Evolutionary conservation across 106 monocot species (phyloP), one percentile per base, ranked within the genome.

Genomic region (Ottelia alismoides): DNA sequence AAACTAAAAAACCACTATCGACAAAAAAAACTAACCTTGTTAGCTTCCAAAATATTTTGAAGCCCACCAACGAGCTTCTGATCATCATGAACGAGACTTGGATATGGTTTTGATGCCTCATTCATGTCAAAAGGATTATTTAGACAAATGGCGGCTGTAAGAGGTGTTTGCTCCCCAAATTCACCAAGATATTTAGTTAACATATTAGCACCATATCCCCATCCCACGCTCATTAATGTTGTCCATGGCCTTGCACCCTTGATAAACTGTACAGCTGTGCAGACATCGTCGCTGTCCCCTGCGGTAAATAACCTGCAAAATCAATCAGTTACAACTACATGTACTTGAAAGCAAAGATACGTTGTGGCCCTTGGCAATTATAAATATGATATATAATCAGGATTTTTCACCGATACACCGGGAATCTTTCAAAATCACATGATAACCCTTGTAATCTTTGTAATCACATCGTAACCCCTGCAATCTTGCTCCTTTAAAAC

Each of bases 161-260:
- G 66, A 65, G 79, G 81, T 48, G 89, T 82, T 53, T 73, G 61
- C 35, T 82, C 96, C 44, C 85, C 85, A 28, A 65, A 69, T 67
- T 98, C 96, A 51, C 76, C 65, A 40, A 98, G 76, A 68, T 98
- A 85, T 59, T 89, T 89, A 25, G 89, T 98, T 53, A 98, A 72
- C 85, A 98, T 98, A 63, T 79, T 98, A 72, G 96, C 84, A 49
- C 96, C 96, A 64, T 82, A 98, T 49, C 96, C 96, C 66, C 73
- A 79, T 25, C 79, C 85, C 62, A 89, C 57, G 52, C 73, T 54
- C 82, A 80, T 82, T 22, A 98, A 63, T 46, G 85, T 79, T 52
- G 82, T 71, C 96, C 85, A 79, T 27, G 96, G 85, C 56, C 96
- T 72, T 29, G 62, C 27, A 30, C 43, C 65, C 51, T 66, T 89